phyloP scores from a whole-genome alignment of 805 yeast genomes.

The Candida taoyuanica region DNA sequence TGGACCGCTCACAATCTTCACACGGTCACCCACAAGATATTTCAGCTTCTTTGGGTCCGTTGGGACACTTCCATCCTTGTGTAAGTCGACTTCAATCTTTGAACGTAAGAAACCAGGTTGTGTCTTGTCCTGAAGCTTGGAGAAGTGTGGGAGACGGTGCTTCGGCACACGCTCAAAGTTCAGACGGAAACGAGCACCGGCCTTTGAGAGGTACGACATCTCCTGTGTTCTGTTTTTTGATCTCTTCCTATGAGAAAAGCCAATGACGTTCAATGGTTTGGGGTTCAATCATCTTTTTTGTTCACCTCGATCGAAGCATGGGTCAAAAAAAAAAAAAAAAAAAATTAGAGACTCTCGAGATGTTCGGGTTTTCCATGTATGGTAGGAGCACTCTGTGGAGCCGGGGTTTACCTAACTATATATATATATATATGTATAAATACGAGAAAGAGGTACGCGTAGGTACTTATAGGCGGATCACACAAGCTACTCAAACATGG shows the following conservation, averaged over 20 bases:
- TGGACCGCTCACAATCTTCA: constrained; percentile 64
- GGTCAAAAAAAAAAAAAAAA: too few species aligned
- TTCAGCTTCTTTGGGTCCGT: constrained; percentile 51
- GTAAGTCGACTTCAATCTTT: constrained; percentile 28
- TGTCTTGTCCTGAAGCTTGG: constrained; percentile 28
- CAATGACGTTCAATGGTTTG: too few species aligned
- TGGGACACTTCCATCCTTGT: constrained; percentile 31
- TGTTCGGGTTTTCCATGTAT: too few species aligned
- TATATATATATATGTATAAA: too few species aligned
- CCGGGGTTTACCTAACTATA: too few species aligned
- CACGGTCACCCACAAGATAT: constrained; percentile 72
- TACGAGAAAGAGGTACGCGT: too few species aligned
- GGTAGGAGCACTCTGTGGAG: too few species aligned
- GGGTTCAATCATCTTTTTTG: neutral
- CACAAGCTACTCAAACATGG: too few species aligned
- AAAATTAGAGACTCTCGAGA: too few species aligned
- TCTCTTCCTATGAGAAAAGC: neutral
- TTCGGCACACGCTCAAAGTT: constrained; percentile 29
- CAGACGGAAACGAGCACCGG: constrained; percentile 33
- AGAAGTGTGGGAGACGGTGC: constrained; percentile 27
- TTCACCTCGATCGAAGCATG: too few species aligned
- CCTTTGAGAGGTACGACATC: constrained; percentile 31
- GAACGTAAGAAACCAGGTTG: constrained; percentile 36
- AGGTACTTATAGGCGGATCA: too few species aligned
- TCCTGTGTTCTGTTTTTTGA: neutral